Percentiles rank a stretch among this genome's conserved stretches.
phyloP scores from a whole-genome alignment of 2,329 filamentous ascomycete genomes.

The Hyphodiscus sp. region DNA sequence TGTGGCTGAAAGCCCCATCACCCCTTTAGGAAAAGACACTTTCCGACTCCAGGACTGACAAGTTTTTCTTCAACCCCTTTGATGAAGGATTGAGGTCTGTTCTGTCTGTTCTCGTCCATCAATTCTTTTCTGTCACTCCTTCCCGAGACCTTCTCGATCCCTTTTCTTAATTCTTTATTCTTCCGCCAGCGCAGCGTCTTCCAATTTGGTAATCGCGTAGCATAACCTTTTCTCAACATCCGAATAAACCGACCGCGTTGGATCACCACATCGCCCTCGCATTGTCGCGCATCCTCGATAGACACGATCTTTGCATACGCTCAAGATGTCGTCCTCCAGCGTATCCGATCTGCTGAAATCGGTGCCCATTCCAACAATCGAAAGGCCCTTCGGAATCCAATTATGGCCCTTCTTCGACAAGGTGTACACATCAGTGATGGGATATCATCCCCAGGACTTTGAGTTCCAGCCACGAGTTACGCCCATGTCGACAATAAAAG shows the following conservation, averaged over 20 bases:
- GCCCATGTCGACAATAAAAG: slow-evolving; percentile 82
- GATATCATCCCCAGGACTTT: slow-evolving; percentile 83
- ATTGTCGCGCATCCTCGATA: not conserved
- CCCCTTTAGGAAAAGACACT: not conserved
- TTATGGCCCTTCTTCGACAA: slow-evolving; percentile 95
- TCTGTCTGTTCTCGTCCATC: not conserved
- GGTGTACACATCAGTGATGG: slow-evolving; percentile 67
- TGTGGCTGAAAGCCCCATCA: too few species aligned
- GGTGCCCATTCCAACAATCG: slow-evolving; percentile 70
- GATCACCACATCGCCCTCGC: not conserved
- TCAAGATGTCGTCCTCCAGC: slow-evolving; percentile 19
- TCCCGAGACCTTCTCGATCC: not conserved
- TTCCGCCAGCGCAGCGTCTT: not conserved
- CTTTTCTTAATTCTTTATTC: not conserved
- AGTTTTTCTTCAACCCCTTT: not conserved
- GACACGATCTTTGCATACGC: not conserved
- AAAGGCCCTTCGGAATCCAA: slow-evolving; percentile 83
- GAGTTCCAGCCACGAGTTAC: slow-evolving; percentile 74
- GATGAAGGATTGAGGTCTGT: not conserved
- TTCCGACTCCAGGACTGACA: not conserved
- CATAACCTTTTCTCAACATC: slow-evolving; percentile 7
- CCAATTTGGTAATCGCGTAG: slow-evolving; percentile 2
- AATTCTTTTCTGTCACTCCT: not conserved
- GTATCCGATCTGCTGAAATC: slow-evolving; percentile 37
- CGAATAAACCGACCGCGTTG: slow-evolving; percentile 1